Evolutionary conservation across 2,329 filamentous ascomycete genomes (phyloP), one percentile per base, ranked within the genome.

Genomic region (Daldinia sp.): DNA sequence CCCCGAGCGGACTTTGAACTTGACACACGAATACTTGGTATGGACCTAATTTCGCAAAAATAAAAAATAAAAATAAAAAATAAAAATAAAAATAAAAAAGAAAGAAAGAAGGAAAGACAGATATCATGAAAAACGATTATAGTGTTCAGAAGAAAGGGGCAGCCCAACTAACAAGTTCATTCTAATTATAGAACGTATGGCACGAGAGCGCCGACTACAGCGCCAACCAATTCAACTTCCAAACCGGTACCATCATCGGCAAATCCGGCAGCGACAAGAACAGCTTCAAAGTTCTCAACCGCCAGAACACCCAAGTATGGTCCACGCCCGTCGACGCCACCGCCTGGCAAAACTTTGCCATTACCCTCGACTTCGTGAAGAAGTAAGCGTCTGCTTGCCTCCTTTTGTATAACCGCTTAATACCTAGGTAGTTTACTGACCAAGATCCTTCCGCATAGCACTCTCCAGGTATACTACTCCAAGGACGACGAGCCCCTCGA

Each of bases 321-420:
- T 77, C 75, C 23, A 78, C 76, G 10, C 72, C 76, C 4, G 74
- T 86, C 43, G 79, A 82, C 37, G 68, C 73, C 25, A 76, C 73
- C 30, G 77, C 78, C 15, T 88, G 85, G 85, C 85, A 88, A 72
- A 88, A 88, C 74, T 88, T 87, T 77, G 86, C 83, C 17, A 69
- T 87, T 34, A 83, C 80, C 8, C 73, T 87, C 15, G 82, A 88
- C 70, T 87, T 84, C 67, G 72, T 72, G 37, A 78, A 81, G 67
- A 87, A 87, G 83, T 86, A 74, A 63, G 81, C n/a, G n/a, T n/a
- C n/a, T n/a, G n/a, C 70, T 57, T 23, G 5, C 34, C 25, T 34
- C 11, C 9, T 30, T 23, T 13, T 13, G 23, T 6, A 13, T 37
- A 37, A n/a, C 34, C 4, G 29, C 25, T 45, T 54, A 29, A 34